Base-by-base conservation (phyloP, 306 rosid genomes). In the Rosa rugosa region DNA sequence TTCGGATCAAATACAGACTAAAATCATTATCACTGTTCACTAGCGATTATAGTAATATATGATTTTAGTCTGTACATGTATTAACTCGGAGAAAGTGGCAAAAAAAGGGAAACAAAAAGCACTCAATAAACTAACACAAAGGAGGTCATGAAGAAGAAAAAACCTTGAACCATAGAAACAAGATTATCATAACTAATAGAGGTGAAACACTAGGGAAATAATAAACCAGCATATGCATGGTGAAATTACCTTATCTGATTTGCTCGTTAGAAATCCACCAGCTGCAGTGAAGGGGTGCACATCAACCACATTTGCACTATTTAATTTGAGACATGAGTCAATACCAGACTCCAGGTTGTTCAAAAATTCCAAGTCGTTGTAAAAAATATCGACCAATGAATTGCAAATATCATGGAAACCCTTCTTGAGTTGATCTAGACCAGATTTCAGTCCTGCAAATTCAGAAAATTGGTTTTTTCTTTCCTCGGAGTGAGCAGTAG, bases 291-390 rank as follows among this genome's bases (percentile, higher is more conserved):
- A 78, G 54, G 71, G 78, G 77, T 89, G 88, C 73, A 81, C 71
- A 73, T 72, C 86, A 70, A 71, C 81, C 66, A 77, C 75, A 83
- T 80, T 68, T 68, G 80, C 86, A 79, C 77, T 80, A 74, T 78
- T 80, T 71, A 80, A 75, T 65, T 89, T 86, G 76, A 87, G 64
- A 80, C 87, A 90, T 36, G 88, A 78, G 84, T 74, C 82, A 72
- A 96, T 85, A 84, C 87, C 85, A 78, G 83, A 80, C 85, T 87
- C 92, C 82, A 96, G 81, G 83, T 84, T 90, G 75, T 75, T 86
- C 77, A 83, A 84, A 72, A 83, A 86, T 72, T 89, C 94, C 86
- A 89, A 65, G 80, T 96, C 92, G 77, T 84, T 80, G 63, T 77
- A 77, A 65, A 85, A 86, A 77, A 86, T 80, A 84, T 76, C 85